phyloP scores from a whole-genome alignment of 345 rosid genomes.

The Adansonia digitata region DNA sequence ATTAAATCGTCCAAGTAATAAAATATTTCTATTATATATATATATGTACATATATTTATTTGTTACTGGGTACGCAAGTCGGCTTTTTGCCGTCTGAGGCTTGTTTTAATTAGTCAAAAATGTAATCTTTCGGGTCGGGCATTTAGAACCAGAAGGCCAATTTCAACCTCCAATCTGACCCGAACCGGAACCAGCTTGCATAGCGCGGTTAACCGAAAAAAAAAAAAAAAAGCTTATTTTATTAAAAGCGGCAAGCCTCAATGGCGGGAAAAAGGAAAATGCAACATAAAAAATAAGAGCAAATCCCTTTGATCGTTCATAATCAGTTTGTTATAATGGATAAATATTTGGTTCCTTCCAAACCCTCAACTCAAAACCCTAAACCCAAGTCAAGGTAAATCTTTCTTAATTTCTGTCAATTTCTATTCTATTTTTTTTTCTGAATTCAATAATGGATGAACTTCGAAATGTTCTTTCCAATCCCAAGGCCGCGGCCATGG shows the following conservation, averaged over 20 bases:
- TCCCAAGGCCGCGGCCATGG: constrained; percentile 41
- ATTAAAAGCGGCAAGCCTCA: not conserved
- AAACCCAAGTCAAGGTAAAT: constrained; percentile 29
- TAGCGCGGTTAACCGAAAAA: not conserved
- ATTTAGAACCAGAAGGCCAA: too few relatives aligned
- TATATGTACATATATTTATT: too few relatives aligned
- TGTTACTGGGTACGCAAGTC: too few relatives aligned
- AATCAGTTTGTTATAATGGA: constrained; percentile 27
- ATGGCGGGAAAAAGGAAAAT: constrained; percentile 12
- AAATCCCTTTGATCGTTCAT: not conserved
- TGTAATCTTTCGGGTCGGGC: too few relatives aligned
- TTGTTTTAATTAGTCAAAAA: too few relatives aligned
- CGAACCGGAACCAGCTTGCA: too few relatives aligned
- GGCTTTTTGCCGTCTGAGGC: too few relatives aligned
- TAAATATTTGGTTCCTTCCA: constrained; percentile 36
- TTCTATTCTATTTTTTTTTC: not conserved
- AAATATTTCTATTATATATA: too few relatives aligned
- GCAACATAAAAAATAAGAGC: not conserved
- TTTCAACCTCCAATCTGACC: not conserved
- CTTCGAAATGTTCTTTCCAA: not conserved
- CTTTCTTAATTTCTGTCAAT: not conserved
- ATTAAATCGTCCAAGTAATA: too few relatives aligned
- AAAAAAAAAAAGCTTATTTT: not conserved
- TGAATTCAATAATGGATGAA: not conserved
- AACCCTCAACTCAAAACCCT: constrained; percentile 28